Percentiles rank a stretch among this genome's conserved stretches.
phyloP scores from a whole-genome alignment of 1,284 basidiomycete genomes.

The Rhodotorula sp. region DNA sequence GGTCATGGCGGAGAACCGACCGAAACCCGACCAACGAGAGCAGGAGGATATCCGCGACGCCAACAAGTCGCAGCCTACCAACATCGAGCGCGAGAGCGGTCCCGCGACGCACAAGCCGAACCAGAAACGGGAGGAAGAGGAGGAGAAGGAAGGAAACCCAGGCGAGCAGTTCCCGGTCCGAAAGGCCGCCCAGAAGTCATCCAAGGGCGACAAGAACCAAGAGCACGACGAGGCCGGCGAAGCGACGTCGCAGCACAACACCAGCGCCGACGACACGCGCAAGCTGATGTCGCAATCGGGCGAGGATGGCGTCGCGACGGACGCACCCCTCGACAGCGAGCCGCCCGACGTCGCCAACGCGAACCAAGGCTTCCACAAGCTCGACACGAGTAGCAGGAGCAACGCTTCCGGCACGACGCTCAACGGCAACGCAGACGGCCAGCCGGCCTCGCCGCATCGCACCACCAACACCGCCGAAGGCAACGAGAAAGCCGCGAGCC shows the following conservation, averaged over 20 bases:
- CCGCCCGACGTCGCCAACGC: constrained; percentile 31
- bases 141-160: constrained; percentile 6
- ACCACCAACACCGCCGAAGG: constrained; percentile 8
- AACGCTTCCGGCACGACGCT: background rate
- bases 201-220: background rate
- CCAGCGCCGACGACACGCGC: constrained; percentile 20
- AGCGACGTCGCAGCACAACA: constrained; percentile 4
- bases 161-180: background rate
- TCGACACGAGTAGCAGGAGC: background rate
- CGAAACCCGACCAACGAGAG: constrained; percentile 7
- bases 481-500: constrained; percentile 31
- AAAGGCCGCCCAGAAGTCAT: background rate
- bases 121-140: constrained; percentile 12
- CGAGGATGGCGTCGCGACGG: constrained; percentile 1
- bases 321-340: constrained; percentile 16
- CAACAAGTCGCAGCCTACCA: constrained; percentile 28
- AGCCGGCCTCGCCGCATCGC: background rate
- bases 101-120: constrained; percentile 3
- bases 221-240: background rate
- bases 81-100: constrained; percentile 41
- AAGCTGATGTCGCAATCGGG: constrained; percentile 20
- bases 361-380: constrained; percentile 8
- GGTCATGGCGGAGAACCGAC: constrained; percentile 55
- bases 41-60: constrained; percentile 22
- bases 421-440: no score